Evolutionary conservation across 768 basidiomycete genomes (phyloP).

Genomic region (Austroboletus eburneus): DNA sequence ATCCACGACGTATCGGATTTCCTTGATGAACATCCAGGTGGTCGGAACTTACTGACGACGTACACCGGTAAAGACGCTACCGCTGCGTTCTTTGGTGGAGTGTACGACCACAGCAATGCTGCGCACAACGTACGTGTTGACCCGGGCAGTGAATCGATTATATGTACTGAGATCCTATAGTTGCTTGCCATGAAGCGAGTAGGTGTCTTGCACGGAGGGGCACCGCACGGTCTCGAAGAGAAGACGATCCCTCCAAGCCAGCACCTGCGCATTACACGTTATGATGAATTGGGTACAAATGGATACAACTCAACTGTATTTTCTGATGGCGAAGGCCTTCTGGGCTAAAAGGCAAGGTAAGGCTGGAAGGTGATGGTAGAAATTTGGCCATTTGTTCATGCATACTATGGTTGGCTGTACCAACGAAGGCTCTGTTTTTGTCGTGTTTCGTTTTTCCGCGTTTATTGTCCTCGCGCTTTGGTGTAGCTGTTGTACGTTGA

Average conservation of each 20-base stretch:
- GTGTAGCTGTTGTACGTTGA: too few relatives aligned
- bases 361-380: neutral
- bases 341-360: slow-evolving; percentile 26
- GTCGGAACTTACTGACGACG: slow-evolving; percentile 71
- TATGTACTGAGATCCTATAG: slow-evolving; percentile 3
- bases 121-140: slow-evolving; percentile 64
- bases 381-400: too few relatives aligned
- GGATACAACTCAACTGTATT: slow-evolving; percentile 54
- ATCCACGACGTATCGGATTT: slow-evolving; percentile 83
- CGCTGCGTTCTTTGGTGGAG: slow-evolving; percentile 86
- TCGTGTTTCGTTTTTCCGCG: too few relatives aligned
- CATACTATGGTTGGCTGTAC: too few relatives aligned
- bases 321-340: slow-evolving; percentile 54
- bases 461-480: too few relatives aligned
- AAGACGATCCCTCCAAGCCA: slow-evolving; percentile 70
- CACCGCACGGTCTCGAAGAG: slow-evolving; percentile 54
- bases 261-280: slow-evolving; percentile 63
- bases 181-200: slow-evolving; percentile 51
- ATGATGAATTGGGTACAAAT: slow-evolving; percentile 46
- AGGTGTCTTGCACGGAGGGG: slow-evolving; percentile 49
- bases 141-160: rapidly evolving
- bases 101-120: slow-evolving; percentile 79
- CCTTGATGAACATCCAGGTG: slow-evolving; percentile 86
- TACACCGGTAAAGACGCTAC: slow-evolving; percentile 88
- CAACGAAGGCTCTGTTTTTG: too few relatives aligned